Conservation (phyloP, 139 green algal genomes). For the Chlorella sp. region DNA sequence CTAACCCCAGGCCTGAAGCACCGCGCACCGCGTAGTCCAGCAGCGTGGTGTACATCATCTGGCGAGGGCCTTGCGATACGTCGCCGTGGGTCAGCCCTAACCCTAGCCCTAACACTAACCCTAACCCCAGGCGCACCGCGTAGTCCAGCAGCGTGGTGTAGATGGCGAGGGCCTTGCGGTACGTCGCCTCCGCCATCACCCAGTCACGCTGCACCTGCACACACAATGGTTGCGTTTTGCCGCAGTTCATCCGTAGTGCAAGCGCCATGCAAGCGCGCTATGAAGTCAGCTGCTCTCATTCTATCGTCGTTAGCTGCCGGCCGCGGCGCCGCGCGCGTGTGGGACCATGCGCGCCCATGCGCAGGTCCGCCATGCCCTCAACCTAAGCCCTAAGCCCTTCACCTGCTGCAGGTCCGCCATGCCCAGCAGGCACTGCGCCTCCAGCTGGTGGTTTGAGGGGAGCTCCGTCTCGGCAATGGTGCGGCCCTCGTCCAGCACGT, state of each 20-base stretch:
- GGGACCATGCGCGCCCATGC: too few species aligned
- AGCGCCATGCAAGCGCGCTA: too few species aligned
- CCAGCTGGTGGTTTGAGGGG: background rate
- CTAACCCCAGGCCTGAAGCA: too few species aligned
- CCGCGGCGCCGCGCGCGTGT: too few species aligned
- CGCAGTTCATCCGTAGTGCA: background rate
- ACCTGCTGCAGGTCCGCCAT: background rate
- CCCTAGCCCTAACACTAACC: too few species aligned
- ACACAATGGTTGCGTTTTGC: background rate
- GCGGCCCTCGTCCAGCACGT: background rate
- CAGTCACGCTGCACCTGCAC: background rate
- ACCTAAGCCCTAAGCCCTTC: background rate
- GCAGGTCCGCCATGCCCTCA: background rate
- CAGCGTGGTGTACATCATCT: too few species aligned
- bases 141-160: background rate
- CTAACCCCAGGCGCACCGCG: too few species aligned
- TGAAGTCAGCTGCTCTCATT: background rate
- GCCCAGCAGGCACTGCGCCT: background rate
- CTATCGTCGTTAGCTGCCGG: background rate
- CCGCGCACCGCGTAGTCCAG: too few species aligned
- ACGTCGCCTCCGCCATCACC: background rate
- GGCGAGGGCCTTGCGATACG: background rate
- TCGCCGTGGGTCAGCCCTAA: too few species aligned
- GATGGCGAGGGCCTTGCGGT: background rate
- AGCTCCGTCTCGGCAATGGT: background rate